Percentiles rank a stretch among this genome's conserved stretches.
Evolutionary conservation across 179 eudicot genomes (phyloP).

Genomic region (Vitellaria paradoxa): DNA sequence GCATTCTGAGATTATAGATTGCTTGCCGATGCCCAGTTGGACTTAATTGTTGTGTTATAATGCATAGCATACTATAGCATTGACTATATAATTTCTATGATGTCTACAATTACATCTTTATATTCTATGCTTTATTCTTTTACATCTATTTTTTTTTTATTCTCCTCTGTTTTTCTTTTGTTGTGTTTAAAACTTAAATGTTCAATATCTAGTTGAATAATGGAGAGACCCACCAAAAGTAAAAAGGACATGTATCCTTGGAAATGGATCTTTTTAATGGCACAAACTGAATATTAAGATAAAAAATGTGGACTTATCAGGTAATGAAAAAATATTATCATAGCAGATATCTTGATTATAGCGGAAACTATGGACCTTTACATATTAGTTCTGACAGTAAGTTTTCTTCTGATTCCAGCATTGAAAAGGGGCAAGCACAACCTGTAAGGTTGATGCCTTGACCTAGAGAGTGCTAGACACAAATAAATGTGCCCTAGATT

Average conservation of each 20-base stretch:
- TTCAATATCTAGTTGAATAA: not conserved
- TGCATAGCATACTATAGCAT: no score
- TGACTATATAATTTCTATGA: no score
- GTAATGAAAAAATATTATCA: not conserved
- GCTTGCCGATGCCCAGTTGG: no score
- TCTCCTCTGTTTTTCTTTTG: no score
- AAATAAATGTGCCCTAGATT: conserved; percentile 79
- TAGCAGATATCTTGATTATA: not conserved
- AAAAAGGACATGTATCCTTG: not conserved
- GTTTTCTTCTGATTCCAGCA: conserved; percentile 41
- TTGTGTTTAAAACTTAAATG: not conserved
- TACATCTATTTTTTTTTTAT: not conserved
- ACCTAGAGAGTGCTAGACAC: conserved; percentile 76
- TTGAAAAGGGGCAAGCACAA: conserved; percentile 73
- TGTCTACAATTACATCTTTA: not conserved
- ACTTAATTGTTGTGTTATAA: no score
- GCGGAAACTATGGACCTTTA: not conserved
- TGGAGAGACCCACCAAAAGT: not conserved
- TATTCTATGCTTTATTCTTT: not conserved
- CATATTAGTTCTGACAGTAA: conserved; percentile 13
- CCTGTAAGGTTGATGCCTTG: conserved; percentile 59
- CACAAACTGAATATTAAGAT: not conserved
- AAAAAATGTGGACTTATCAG: not conserved
- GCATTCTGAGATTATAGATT: no score
- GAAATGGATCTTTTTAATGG: not conserved